Conservation (phyloP, 768 basidiomycete species). For the Stropharia rugosoannulata region DNA sequence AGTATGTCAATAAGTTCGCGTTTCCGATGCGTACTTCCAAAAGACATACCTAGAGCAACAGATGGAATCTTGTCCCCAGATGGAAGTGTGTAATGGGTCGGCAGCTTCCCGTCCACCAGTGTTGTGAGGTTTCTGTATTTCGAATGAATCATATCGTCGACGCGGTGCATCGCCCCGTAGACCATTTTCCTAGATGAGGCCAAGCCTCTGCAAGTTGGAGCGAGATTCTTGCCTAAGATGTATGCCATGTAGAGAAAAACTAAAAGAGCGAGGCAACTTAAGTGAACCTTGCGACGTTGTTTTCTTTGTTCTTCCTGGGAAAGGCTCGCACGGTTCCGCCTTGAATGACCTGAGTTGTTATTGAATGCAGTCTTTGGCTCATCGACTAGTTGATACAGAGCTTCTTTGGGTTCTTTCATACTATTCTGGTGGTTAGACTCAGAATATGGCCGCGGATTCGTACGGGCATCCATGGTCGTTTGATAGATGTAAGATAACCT, state of each 20-base stretch:
- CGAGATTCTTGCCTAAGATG: not conserved
- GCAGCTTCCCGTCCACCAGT: conserved; percentile 23
- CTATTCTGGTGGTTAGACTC: no score
- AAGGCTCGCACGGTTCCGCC: not conserved
- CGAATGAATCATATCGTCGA: not conserved
- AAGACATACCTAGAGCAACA: conserved; percentile 37
- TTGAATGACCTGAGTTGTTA: not conserved
- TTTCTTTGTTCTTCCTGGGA: not conserved
- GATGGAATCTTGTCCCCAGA: conserved; percentile 70
- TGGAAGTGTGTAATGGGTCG: conserved; percentile 56
- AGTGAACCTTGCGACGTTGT: not conserved
- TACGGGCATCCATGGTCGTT: no score
- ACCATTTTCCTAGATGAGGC: not conserved
- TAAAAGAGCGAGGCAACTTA: conserved; percentile 10
- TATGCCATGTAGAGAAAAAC: conserved; percentile 17
- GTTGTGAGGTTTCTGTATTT: conserved; percentile 4
- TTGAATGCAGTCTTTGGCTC: not conserved
- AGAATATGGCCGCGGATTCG: no score
- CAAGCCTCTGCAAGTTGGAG: not conserved
- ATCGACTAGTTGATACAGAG: no score
- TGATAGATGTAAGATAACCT: no score
- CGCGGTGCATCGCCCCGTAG: not conserved
- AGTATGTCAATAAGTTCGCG: not conserved
- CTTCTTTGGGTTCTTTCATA: no score
- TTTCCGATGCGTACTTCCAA: no score